A percentile compares a stretch with the other conserved stretches of the same genome.
Evolutionary conservation across 257 asterid genomes (phyloP).

Genomic region (Przewalskia tangutica): DNA sequence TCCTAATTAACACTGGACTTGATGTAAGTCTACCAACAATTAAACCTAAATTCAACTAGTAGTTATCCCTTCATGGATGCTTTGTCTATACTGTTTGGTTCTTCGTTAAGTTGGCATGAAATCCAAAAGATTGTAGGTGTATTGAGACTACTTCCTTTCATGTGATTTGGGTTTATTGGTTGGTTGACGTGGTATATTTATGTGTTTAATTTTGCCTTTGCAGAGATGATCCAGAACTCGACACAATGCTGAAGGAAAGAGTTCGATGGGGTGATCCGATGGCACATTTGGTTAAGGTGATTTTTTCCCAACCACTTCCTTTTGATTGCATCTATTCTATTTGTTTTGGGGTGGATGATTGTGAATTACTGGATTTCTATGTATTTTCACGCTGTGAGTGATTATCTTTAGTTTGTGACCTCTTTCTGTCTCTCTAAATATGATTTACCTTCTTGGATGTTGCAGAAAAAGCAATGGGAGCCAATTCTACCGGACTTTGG

Average conservation of each 20-base stretch:
- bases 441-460: conserved; percentile 7
- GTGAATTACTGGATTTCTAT: background rate
- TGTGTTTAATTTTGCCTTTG: conserved; percentile 3
- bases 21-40: background rate
- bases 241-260: conserved; percentile 72
- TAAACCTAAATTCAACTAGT: background rate
- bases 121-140: too few relatives aligned
- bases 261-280: conserved; percentile 95
- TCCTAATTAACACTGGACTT: background rate
- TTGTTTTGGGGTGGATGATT: background rate
- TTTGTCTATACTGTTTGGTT: background rate
- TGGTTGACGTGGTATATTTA: background rate
- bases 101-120: background rate
- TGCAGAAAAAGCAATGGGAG: conserved; percentile 54
- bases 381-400: background rate
- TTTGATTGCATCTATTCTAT: background rate
- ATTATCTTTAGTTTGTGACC: background rate
- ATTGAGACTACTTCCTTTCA: too few relatives aligned
- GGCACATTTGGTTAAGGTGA: conserved; percentile 82
- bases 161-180: background rate
- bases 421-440: background rate
- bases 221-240: conserved; percentile 93
- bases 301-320: background rate
- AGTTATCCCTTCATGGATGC: background rate
- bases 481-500: conserved; percentile 55